These are phyloP conservation scores for Candida loeiensis DNA, from an alignment of 805 yeast genomes.

Conservation along the genomic window DNA sequence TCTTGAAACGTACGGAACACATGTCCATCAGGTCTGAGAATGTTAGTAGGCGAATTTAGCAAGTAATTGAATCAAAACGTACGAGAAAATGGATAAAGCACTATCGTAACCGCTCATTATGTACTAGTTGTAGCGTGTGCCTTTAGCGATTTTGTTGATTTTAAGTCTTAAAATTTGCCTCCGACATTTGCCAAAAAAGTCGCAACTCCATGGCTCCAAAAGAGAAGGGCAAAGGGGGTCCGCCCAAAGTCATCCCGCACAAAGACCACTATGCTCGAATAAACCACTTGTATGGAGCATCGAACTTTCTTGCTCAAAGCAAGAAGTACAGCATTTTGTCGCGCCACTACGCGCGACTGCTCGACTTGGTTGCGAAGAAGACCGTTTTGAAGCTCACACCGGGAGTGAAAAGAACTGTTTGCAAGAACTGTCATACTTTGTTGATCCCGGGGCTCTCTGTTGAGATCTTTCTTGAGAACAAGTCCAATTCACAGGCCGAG, in stretches of 20 bases:
- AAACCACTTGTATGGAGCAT: constrained; percentile 56
- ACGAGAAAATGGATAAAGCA: constrained; percentile 95
- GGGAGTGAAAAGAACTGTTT: constrained; percentile 58
- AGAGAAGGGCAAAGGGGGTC: constrained; percentile 8
- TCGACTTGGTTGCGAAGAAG: constrained; percentile 63
- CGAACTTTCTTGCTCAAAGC: constrained; percentile 36
- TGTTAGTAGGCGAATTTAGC: constrained; percentile 26
- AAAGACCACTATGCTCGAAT: constrained; percentile 59
- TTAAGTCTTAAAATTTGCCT: constrained; percentile 11
- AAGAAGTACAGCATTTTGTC: constrained; percentile 43
- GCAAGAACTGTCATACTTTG: constrained; percentile 61
- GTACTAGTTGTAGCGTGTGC: constrained; percentile 1
- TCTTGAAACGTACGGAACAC: constrained; percentile 69
- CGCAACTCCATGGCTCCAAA: constrained; percentile 1
- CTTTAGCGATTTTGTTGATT: constrained; percentile 5
- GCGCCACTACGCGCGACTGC: constrained; percentile 49
- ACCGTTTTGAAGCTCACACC: constrained; percentile 66
- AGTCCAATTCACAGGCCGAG: constrained; percentile 26
- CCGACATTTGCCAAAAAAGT: constrained; percentile 8
- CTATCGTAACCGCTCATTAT: constrained; percentile 96
- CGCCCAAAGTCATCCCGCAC: constrained; percentile 44
- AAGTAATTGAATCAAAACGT: constrained; percentile 32
- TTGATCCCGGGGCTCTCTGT: constrained; percentile 48
- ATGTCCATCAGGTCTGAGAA: constrained; percentile 93
- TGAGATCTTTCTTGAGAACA: constrained; percentile 38